Percentiles rank a stretch among this genome's conserved stretches.
Evolutionary conservation across 352 stramenopile species (phyloP).

Genomic region (Phytophthora citricola): DNA sequence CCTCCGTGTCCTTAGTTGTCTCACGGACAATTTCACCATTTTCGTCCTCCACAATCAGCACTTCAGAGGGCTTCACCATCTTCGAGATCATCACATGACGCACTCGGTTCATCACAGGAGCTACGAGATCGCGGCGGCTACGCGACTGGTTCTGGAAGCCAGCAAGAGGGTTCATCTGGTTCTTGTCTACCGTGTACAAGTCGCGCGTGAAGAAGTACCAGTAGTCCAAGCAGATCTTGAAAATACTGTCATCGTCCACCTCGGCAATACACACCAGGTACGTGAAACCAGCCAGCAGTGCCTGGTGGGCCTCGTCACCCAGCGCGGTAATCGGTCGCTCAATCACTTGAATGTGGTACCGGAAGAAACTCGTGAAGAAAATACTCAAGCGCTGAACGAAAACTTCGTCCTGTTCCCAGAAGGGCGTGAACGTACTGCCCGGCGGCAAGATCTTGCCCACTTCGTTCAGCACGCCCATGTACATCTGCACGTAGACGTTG

Average conservation of each 20-base stretch:
- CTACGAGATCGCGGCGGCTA: slow-evolving; percentile 75
- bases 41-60: slow-evolving; percentile 99
- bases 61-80: slow-evolving; percentile 99
- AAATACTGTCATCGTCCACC: slow-evolving; percentile 95
- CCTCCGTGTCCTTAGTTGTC: slow-evolving; percentile 99
- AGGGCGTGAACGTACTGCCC: slow-evolving; percentile 93
- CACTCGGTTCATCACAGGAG: slow-evolving; percentile 93
- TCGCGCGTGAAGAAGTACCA: slow-evolving; percentile 97
- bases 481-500: slow-evolving; percentile 94
- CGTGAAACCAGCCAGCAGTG: slow-evolving; percentile 93
- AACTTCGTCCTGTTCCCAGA: slow-evolving; percentile 94
- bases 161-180: slow-evolving; percentile 69
- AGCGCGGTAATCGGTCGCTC: slow-evolving; percentile 84
- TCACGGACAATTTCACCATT: slow-evolving; percentile 97
- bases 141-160: slow-evolving; percentile 59
- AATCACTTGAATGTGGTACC: slow-evolving; percentile 95
- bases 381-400: slow-evolving; percentile 98
- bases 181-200: slow-evolving; percentile 94
- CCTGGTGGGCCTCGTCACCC: slow-evolving; percentile 90
- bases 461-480: slow-evolving; percentile 94
- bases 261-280: slow-evolving; percentile 94
- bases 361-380: slow-evolving; percentile 97
- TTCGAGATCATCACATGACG: slow-evolving; percentile 98
- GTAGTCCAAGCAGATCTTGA: slow-evolving; percentile 99
- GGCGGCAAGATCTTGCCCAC: slow-evolving; percentile 92